Conservation (phyloP, 2,329 filamentous ascomycete genomes). For the Cladosporium cucumerinum region DNA sequence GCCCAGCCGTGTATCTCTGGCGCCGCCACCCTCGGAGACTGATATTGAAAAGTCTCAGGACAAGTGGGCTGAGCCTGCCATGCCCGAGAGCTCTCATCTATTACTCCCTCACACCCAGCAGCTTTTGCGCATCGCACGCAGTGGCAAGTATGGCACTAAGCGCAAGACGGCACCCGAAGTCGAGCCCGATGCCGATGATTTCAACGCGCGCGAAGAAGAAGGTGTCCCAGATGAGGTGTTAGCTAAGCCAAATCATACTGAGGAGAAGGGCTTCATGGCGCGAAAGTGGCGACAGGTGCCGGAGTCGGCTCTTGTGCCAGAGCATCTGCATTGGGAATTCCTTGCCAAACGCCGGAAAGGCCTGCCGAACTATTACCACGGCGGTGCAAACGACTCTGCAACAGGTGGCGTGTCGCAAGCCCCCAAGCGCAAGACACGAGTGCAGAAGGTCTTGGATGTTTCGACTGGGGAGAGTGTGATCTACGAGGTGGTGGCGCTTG, state of each 20-base stretch:
- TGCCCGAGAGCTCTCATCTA: slow-evolving; percentile 82
- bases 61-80: slow-evolving; percentile 75
- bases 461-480: slow-evolving; percentile 75
- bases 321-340: slow-evolving; percentile 53
- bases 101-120: slow-evolving; percentile 77
- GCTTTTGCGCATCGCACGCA: slow-evolving; percentile 75
- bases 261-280: slow-evolving; percentile 50
- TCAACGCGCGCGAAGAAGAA: slow-evolving; percentile 38
- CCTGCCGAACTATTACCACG: slow-evolving; percentile 51
- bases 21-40: slow-evolving; percentile 29
- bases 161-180: slow-evolving; percentile 54
- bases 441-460: slow-evolving; percentile 68
- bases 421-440: slow-evolving; percentile 64
- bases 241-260: slow-evolving; percentile 31
- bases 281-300: slow-evolving; percentile 59
- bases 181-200: slow-evolving; percentile 56
- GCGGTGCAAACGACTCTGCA: slow-evolving; percentile 27
- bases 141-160: slow-evolving; percentile 59
- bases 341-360: slow-evolving; percentile 61
- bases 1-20: slow-evolving; percentile 31
- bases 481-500: slow-evolving; percentile 76
- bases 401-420: slow-evolving; percentile 46
- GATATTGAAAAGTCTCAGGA: slow-evolving; percentile 50
- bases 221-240: slow-evolving; percentile 42
- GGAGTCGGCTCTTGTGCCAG: slow-evolving; percentile 55